Base-by-base conservation (phyloP, 441 rosid genomes). In the Aquilaria agallochum region DNA sequence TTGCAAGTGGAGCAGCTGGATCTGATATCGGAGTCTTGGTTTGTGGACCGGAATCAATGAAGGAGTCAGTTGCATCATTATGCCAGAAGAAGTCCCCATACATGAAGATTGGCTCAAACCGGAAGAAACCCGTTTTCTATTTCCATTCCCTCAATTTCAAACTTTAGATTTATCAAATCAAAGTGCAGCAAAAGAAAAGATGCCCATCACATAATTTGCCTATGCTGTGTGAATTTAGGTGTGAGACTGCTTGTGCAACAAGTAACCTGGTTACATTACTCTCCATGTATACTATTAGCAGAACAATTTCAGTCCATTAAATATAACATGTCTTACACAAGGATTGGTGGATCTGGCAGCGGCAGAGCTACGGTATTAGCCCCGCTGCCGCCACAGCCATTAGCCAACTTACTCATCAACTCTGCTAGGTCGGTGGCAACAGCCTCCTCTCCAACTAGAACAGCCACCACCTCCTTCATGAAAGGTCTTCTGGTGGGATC, bases 11-110 rank as follows among this genome's bases (percentile, higher is more conserved):
- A 70, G 60, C 62, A 32, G 75, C 74, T 48, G 95, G 74, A 60
- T 72, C 79, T 11, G 73, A 80, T 48, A 55, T 77, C 2, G 96
- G 93, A 75, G 91, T 87, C 11, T 59, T 92, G 60, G 96, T 87
- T 36, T 89, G 96, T 53, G 96, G 96, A 74, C 98, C 95, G 11
- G 90, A 80, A 73, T 53, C 76, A 6, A 78, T 92, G 91, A 80
- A 83, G 70, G 83, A 83, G 56, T 73, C 77, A 10, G 86, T 89
- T 20, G 96, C 93, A 66, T 73, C 74, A n/a, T 13, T 68, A 9
- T 82, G 96, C 80, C 75, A 50, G 72, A 59, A 68, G 53, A 78
- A 68, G 69, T 62, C 73, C 60, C 75, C 54, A 44, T 72, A 79
- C 66, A 69, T 72, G 30, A 65, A 63, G 14, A 44, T 68, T 40